A percentile compares a stretch with the other conserved stretches of the same genome.
These are phyloP conservation scores for Leptographium radiaticola DNA, from an alignment of 2,329 filamentous ascomycete species.

Conservation along the genomic window DNA sequence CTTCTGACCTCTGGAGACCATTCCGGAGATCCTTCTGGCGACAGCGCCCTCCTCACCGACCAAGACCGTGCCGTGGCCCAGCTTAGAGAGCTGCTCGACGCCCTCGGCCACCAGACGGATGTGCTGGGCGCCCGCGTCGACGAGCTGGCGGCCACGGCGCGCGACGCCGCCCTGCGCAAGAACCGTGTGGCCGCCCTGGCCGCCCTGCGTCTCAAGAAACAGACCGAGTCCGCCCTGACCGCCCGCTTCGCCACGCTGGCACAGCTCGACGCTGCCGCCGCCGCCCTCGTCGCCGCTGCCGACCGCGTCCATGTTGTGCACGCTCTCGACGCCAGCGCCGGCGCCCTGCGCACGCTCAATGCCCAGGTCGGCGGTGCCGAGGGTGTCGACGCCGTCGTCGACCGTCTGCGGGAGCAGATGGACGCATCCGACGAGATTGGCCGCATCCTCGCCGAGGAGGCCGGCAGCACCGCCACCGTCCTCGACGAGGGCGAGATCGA, in stretches of 20 bases:
- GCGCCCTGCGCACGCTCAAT: constrained; percentile 61
- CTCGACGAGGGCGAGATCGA: constrained; percentile 79
- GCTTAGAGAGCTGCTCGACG: constrained; percentile 64
- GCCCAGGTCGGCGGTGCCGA: constrained; percentile 64
- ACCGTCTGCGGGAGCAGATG: constrained; percentile 68
- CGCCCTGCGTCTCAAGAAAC: constrained; percentile 70
- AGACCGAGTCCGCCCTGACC: constrained; percentile 60
- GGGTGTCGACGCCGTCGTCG: constrained; percentile 62
- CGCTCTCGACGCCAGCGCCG: constrained; percentile 67
- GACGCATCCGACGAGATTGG: constrained; percentile 70
- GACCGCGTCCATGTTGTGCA: constrained; percentile 74
- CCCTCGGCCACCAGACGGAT: constrained; percentile 59
- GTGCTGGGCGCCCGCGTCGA: constrained; percentile 55
- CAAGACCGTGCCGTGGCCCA: constrained; percentile 76
- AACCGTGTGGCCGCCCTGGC: constrained; percentile 65
- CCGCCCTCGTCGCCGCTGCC: constrained; percentile 72
- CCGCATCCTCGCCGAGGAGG: constrained; percentile 55
- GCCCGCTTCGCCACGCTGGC: constrained; percentile 59
- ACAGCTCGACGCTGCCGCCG: constrained; percentile 72
- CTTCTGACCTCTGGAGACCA: no score
- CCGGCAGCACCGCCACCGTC: constrained; percentile 14
- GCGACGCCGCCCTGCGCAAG: constrained; percentile 49
- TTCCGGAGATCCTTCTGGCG: constrained; percentile 42
- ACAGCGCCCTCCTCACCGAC: constrained; percentile 46
- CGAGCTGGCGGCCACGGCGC: constrained; percentile 50